A percentile compares a stretch with the other conserved stretches of the same genome.
These are phyloP conservation scores for Fusarium succisae DNA, from an alignment of 2,329 filamentous ascomycete species.

Conservation along the genomic window DNA sequence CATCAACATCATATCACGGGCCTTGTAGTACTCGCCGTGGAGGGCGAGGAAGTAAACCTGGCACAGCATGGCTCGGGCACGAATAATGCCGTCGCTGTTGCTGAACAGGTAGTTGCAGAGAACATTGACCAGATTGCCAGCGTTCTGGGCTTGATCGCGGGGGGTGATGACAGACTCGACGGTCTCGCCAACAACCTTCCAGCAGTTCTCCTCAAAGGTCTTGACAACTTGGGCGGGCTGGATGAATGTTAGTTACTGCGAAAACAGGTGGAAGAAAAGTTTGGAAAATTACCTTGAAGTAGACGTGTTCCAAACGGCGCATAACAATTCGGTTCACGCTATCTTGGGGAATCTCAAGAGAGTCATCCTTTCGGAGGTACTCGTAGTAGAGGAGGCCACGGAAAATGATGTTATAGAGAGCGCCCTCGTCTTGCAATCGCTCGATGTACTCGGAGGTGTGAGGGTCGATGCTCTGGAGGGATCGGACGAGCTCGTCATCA, in stretches of 20 bases:
- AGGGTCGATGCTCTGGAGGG: constrained; percentile 96
- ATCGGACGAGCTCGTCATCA: constrained; percentile 96
- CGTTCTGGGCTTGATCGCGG: constrained; percentile 73
- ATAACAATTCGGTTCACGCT: constrained; percentile 92
- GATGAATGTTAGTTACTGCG: constrained; percentile 6
- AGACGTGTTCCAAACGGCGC: constrained; percentile 94
- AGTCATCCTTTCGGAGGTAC: constrained; percentile 73
- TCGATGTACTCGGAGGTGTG: constrained; percentile 99
- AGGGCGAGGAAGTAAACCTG: constrained; percentile 98
- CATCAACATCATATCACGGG: constrained; percentile 99
- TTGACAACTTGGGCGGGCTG: constrained; percentile 89
- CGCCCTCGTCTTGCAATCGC: constrained; percentile 87
- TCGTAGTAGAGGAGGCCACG: constrained; percentile 91
- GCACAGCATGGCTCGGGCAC: constrained; percentile 95
- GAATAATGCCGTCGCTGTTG: constrained; percentile 94
- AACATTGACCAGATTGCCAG: constrained; percentile 79
- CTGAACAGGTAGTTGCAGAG: constrained; percentile 96
- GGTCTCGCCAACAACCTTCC: constrained; percentile 77
- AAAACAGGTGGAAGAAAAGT: constrained; percentile 68
- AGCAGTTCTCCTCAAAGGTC: constrained; percentile 93
- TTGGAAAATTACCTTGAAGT: constrained; percentile 89
- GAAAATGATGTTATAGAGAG: constrained; percentile 92
- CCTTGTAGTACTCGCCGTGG: constrained; percentile 97
- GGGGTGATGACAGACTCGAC: constrained; percentile 85
- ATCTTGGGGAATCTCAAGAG: constrained; percentile 82